A percentile compares a stretch with the other conserved stretches of the same genome.
Evolutionary conservation across 1,139 yeast species (phyloP).

Genomic region (Wickerhamiella pararugosa): DNA sequence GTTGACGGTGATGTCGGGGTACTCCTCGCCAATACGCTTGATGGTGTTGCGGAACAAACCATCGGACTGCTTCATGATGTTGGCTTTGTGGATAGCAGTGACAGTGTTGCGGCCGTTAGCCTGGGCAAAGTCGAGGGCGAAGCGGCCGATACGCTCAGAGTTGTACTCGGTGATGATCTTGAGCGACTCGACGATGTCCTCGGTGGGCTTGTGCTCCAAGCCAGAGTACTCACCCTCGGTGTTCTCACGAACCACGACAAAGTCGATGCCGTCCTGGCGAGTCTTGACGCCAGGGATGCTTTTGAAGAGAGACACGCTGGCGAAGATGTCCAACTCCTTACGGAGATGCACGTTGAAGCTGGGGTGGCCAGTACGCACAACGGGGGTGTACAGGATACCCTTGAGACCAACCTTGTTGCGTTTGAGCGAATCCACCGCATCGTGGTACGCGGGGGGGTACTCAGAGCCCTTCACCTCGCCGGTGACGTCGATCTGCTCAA

Average conservation of each 20-base stretch:
- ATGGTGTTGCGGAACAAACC: slow-evolving; percentile 94
- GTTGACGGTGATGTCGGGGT: slow-evolving; percentile 69
- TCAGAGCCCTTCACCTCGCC: slow-evolving; percentile 45
- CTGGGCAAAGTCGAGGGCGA: slow-evolving; percentile 90
- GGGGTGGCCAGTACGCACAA: slow-evolving; percentile 53
- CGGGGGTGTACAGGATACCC: slow-evolving; percentile 89
- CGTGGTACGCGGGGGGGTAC: slow-evolving; percentile 49
- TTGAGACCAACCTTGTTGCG: slow-evolving; percentile 95
- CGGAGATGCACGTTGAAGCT: slow-evolving; percentile 93
- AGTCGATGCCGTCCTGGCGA: slow-evolving; percentile 74
- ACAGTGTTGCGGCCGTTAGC: slow-evolving; percentile 85
- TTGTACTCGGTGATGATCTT: slow-evolving; percentile 90
- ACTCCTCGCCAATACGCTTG: slow-evolving; percentile 77
- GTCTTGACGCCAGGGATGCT: slow-evolving; percentile 90
- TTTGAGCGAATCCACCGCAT: slow-evolving; percentile 82
- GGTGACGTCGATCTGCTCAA: slow-evolving; percentile 83
- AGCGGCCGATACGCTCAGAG: slow-evolving; percentile 94
- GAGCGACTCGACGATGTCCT: slow-evolving; percentile 94
- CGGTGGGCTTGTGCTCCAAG: slow-evolving; percentile 91
- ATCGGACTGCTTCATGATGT: slow-evolving; percentile 97
- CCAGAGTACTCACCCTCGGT: slow-evolving; percentile 98
- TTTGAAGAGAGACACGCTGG: slow-evolving; percentile 84
- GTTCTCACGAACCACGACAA: slow-evolving; percentile 93
- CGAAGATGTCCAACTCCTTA: slow-evolving; percentile 90
- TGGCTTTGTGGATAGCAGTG: slow-evolving; percentile 97